A percentile compares a stretch with the other conserved stretches of the same genome.
phyloP scores from a whole-genome alignment of 345 rosid genomes.

The Camelina neglecta region DNA sequence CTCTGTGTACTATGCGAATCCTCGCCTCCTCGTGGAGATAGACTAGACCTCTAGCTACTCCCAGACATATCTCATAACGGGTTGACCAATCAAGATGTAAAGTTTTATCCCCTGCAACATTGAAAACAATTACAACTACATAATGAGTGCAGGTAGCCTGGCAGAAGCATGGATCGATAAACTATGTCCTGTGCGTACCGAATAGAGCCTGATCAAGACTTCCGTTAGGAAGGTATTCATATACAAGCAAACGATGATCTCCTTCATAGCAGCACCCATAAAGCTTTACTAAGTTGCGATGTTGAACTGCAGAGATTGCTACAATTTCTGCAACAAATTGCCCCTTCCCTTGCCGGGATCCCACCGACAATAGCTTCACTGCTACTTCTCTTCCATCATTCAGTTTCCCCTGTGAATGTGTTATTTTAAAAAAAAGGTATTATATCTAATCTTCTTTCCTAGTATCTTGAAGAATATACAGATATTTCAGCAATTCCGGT shows the following conservation, averaged over 20 bases:
- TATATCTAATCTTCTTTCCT: neutral
- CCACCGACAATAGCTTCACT: conserved; percentile 61
- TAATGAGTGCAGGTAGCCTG: neutral
- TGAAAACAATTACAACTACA: neutral
- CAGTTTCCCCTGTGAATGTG: conserved; percentile 37
- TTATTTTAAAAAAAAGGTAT: neutral
- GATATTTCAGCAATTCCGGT: neutral
- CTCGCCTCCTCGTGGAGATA: conserved; percentile 69
- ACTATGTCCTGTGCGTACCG: conserved; percentile 27
- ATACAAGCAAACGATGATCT: conserved; percentile 50
- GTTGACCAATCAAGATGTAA: conserved; percentile 59
- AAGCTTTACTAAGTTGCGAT: conserved; percentile 42
- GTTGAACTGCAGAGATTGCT: conserved; percentile 40
- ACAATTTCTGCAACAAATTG: conserved; percentile 73
- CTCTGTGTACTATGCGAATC: conserved; percentile 61
- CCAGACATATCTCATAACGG: conserved; percentile 57
- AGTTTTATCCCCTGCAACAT: conserved; percentile 46
- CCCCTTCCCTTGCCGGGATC: conserved; percentile 65
- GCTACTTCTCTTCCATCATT: conserved; percentile 50
- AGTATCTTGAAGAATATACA: neutral
- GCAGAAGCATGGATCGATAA: neutral
- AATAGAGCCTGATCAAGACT: conserved; percentile 36
- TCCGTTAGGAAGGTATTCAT: conserved; percentile 41
- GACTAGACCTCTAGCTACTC: conserved; percentile 58
- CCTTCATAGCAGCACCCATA: conserved; percentile 43